Evolutionary conservation across 2,329 filamentous ascomycete genomes (phyloP).

Genomic region (Bipolaris gigantea): DNA sequence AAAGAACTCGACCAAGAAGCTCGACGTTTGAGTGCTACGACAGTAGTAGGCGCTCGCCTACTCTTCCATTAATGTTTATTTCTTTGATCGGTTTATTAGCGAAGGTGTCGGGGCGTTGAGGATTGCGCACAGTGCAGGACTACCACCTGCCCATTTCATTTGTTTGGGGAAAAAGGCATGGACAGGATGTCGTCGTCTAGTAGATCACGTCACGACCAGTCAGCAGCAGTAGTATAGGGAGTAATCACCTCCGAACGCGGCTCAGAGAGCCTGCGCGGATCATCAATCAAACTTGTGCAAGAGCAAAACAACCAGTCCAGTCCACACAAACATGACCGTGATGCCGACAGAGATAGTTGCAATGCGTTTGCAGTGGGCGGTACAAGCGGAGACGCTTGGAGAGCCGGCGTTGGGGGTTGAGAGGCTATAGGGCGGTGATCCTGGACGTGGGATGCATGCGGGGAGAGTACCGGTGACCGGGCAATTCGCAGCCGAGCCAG

Average conservation of each 20-base stretch:
- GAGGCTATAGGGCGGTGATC: background rate
- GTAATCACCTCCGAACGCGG: background rate
- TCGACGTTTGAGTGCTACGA: background rate
- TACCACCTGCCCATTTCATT: constrained; percentile 15
- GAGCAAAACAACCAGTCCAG: background rate
- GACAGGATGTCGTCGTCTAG: background rate
- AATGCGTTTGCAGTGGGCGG: background rate
- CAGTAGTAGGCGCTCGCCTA: constrained; percentile 1
- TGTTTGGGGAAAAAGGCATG: constrained; percentile 11
- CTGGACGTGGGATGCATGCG: background rate
- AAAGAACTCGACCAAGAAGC: constrained; percentile 4
- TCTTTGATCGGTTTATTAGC: constrained; percentile 20
- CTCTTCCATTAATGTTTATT: constrained; percentile 8
- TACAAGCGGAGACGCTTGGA: constrained; percentile 3
- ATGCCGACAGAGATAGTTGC: background rate
- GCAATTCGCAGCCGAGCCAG: constrained; percentile 20
- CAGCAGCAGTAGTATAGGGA: constrained; percentile 4
- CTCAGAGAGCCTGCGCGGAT: background rate
- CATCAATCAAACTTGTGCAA: background rate
- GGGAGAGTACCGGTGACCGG: constrained; percentile 1
- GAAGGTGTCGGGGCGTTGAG: constrained; percentile 23
- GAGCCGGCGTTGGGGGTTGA: constrained; percentile 6
- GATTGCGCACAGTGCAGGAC: constrained; percentile 2
- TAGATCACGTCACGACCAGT: background rate
- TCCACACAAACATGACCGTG: background rate